Evolutionary conservation across 2,329 filamentous ascomycete species (phyloP), one percentile per base, ranked within the genome.

Genomic region (Neonectria sp.): DNA sequence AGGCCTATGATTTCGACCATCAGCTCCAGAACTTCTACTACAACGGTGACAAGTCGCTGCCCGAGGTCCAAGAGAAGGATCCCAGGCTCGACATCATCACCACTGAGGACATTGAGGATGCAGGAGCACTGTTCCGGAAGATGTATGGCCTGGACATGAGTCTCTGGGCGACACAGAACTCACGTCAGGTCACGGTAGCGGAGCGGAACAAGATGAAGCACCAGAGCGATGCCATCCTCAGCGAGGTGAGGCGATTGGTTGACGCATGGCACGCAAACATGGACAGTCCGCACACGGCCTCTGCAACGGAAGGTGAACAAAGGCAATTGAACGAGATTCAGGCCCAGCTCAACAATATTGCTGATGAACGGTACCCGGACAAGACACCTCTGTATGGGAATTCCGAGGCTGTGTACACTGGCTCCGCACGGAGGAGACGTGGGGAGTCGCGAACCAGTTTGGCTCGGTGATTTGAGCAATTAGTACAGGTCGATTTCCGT

Each of bases 211-310:
- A 40, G 4, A 33, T 31, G 49, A 65, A 52, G 49, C 33, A 51
- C 15, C 46, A 65, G 29, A 65, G 62, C 55, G 62, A 65, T 55
- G 62, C 62, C 29, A 65, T 65, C 21, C 55, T 65, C 13, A 45
- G 15, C 15, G 62, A 65, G 29, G 27, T 65, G 27, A 59, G 52
- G 15, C 56, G 48, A 13, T 17, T 60, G 35, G 62, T 65, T 29
- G 3, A 7, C 21, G 15, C n/a, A 4, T 65, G 62, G 62, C 33
- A 65, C 6, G 15, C 13, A 1, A 48, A 40, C 25, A 43, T 65
- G 43, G 40, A n/a, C 24, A 24, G 52, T 37, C 33, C 45, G 5
- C 25, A 17, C n/a, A 37, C 56, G 6, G 15, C 37, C 3, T 3
- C 7, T 33, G 24, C 46, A 4, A 35, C 60, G n/a, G 45, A 57